These are phyloP conservation scores for Saccharomyces paradoxus DNA, from an alignment of 805 yeast genomes.

Conservation along the genomic window DNA sequence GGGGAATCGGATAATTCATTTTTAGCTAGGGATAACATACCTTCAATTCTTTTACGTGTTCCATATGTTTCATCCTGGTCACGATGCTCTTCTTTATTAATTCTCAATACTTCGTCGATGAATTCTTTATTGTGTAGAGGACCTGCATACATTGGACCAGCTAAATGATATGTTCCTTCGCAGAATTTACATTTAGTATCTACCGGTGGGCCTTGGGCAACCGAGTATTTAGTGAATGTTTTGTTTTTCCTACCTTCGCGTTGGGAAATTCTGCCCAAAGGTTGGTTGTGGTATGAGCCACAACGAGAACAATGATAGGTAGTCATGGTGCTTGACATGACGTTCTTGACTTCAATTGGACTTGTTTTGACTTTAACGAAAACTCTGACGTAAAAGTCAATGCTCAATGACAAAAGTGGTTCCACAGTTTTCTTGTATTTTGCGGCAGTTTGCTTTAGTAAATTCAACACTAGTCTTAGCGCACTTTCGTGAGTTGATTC, in stretches of 20 bases:
- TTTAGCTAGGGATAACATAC: slow-evolving; percentile 81
- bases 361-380: slow-evolving; percentile 70
- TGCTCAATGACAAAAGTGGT: slow-evolving; percentile 77
- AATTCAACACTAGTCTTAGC: slow-evolving; percentile 67
- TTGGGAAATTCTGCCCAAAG: slow-evolving; percentile 54
- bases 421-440: slow-evolving; percentile 80
- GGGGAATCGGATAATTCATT: slow-evolving; percentile 60
- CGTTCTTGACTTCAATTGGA: slow-evolving; percentile 73
- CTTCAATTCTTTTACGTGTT: slow-evolving; percentile 77
- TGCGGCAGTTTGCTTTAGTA: slow-evolving; percentile 78
- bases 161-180: slow-evolving; percentile 56
- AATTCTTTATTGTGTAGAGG: slow-evolving; percentile 64
- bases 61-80: slow-evolving; percentile 46
- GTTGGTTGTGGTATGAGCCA: slow-evolving; percentile 61
- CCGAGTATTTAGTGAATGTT: slow-evolving; percentile 44
- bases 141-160: slow-evolving; percentile 97
- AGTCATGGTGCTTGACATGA: slow-evolving; percentile 69
- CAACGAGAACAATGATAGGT: slow-evolving; percentile 85
- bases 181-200: slow-evolving; percentile 63
- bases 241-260: slow-evolving; percentile 34
- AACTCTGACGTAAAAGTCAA: slow-evolving; percentile 86
- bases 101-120: slow-evolving; percentile 51
- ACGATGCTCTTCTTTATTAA: slow-evolving; percentile 41
- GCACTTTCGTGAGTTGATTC: slow-evolving; percentile 94
- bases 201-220: slow-evolving; percentile 57